A percentile compares a stretch with the other conserved stretches of the same genome.
Conservation (phyloP, 805 yeast species). For the Candida schatavii region DNA sequence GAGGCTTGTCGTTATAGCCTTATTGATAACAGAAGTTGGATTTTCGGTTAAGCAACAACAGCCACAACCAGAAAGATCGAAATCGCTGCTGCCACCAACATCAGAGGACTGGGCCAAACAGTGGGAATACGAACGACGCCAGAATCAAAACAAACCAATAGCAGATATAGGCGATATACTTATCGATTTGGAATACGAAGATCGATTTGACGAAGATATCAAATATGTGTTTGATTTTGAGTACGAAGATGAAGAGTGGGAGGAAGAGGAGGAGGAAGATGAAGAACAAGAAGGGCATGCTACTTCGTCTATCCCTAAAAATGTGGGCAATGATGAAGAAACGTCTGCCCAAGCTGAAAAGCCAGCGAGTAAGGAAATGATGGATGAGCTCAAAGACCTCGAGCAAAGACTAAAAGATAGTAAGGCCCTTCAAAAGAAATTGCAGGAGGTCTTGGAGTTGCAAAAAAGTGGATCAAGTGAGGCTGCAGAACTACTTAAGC, state of each 20-base stretch:
- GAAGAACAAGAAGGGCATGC: slow-evolving; percentile 19
- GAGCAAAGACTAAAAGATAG: neutral
- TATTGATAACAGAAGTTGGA: slow-evolving; percentile 32
- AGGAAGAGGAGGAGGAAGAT: slow-evolving; percentile 13
- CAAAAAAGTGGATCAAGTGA: neutral
- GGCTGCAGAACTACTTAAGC: neutral
- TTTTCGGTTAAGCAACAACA: slow-evolving; percentile 8
- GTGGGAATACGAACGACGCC: slow-evolving; percentile 16
- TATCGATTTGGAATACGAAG: slow-evolving; percentile 56
- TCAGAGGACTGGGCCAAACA: slow-evolving; percentile 1
- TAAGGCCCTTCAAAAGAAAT: neutral
- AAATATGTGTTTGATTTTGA: slow-evolving; percentile 60
- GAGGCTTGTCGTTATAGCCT: slow-evolving; percentile 55
- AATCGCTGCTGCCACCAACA: neutral
- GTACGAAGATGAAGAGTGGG: slow-evolving; percentile 30
- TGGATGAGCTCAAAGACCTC: neutral
- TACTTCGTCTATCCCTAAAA: no score
- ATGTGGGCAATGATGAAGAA: neutral
- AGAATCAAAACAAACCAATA: slow-evolving; percentile 18
- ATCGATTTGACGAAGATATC: slow-evolving; percentile 67
- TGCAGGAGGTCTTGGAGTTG: neutral
- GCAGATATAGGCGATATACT: slow-evolving; percentile 52
- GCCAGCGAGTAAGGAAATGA: slow-evolving; percentile 3
- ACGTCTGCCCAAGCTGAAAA: neutral
- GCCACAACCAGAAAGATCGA: neutral